Evolutionary conservation across 768 basidiomycete genomes (phyloP).

Genomic region (Dentipellis sp.): DNA sequence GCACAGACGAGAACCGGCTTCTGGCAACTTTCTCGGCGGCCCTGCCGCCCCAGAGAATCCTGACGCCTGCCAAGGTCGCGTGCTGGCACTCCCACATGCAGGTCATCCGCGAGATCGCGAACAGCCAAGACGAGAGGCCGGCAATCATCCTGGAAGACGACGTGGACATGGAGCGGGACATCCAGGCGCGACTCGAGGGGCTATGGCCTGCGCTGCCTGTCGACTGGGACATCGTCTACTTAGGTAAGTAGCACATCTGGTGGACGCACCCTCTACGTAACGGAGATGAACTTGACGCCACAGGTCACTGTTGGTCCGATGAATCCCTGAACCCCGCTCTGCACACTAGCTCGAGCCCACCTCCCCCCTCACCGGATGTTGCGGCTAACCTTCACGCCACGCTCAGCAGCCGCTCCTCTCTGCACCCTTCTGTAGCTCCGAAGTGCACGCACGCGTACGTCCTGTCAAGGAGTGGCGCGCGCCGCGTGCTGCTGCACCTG

Average conservation of each 20-base stretch:
- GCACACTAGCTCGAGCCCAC: slow-evolving; percentile 9
- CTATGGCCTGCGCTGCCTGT: slow-evolving; percentile 46
- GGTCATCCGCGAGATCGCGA: slow-evolving; percentile 35
- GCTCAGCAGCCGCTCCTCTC: slow-evolving; percentile 11
- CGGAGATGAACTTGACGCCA: too few species aligned
- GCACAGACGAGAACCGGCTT: slow-evolving; percentile 24
- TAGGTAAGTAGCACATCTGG: slow-evolving; percentile 34
- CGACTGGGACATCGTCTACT: slow-evolving; percentile 67
- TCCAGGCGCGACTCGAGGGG: slow-evolving; percentile 28
- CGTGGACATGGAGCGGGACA: slow-evolving; percentile 65
- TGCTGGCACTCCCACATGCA: slow-evolving; percentile 66
- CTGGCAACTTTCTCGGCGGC: slow-evolving; percentile 25
- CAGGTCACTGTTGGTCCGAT: slow-evolving; percentile 78
- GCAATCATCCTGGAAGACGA: slow-evolving; percentile 70
- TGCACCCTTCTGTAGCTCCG: slow-evolving; percentile 53
- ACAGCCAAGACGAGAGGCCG: slow-evolving; percentile 22
- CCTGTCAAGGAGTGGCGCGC: slow-evolving; percentile 49
- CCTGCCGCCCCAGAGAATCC: slow-evolving; percentile 37
- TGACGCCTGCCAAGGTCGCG: slow-evolving; percentile 52
- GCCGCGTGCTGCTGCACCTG: slow-evolving; percentile 49
- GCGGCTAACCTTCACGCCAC: background rate
- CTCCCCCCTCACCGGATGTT: slow-evolving; percentile 2
- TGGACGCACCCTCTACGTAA: background rate
- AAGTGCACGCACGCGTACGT: slow-evolving; percentile 72
- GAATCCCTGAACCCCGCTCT: slow-evolving; percentile 41